Conservation (phyloP, 2,329 filamentous ascomycete species). For the Berkeleyomyces rouxiae region DNA sequence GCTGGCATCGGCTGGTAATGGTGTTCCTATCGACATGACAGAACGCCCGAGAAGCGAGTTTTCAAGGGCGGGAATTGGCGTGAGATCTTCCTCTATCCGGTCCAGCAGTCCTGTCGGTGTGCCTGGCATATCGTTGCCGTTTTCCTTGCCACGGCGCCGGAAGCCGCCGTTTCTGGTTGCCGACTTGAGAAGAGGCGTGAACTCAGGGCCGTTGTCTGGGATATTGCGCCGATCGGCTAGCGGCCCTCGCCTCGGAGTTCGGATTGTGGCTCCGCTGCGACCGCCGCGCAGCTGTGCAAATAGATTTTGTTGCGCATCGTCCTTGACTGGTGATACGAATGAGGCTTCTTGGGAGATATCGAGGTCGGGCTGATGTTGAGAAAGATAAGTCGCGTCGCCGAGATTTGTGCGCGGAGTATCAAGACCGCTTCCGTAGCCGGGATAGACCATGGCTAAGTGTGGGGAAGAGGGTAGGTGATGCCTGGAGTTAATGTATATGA, state of each 20-base stretch:
- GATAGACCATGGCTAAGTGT: conserved; percentile 37
- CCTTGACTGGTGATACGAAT: conserved; percentile 62
- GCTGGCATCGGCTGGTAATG: conserved; percentile 41
- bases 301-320: conserved; percentile 46
- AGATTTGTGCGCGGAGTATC: conserved; percentile 76
- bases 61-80: conserved; percentile 56
- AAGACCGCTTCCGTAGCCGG: conserved; percentile 46
- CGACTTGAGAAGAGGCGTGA: conserved; percentile 82
- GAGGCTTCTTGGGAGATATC: conserved; percentile 79
- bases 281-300: conserved; percentile 57
- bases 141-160: conserved; percentile 43
- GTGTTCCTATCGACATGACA: conserved; percentile 32
- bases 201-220: conserved; percentile 56
- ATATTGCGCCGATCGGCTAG: conserved; percentile 58
- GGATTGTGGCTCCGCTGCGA: conserved; percentile 26
- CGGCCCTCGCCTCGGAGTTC: conserved; percentile 53
- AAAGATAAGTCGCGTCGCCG: conserved; percentile 70
- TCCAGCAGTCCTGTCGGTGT: conserved; percentile 47
- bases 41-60: conserved; percentile 54
- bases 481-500: not conserved
- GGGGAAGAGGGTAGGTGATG: not conserved
- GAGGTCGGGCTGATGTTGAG: conserved; percentile 47
- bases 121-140: conserved; percentile 37
- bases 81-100: conserved; percentile 54
- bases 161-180: conserved; percentile 56